Evolutionary conservation across 2,329 filamentous ascomycete genomes (phyloP).

Genomic region (Dactylonectria estremocensis): DNA sequence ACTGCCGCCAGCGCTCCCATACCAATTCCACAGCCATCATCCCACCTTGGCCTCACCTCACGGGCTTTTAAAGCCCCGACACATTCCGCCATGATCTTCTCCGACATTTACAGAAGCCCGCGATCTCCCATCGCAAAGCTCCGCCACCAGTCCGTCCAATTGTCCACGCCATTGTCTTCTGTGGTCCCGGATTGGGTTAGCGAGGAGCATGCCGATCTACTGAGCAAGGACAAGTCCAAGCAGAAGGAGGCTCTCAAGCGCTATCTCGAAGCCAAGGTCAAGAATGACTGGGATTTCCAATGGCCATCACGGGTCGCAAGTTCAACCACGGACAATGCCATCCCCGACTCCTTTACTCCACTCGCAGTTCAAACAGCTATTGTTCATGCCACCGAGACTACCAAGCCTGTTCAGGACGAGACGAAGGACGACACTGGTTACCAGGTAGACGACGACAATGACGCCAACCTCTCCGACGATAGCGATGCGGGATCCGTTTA

Average conservation of each 20-base stretch:
- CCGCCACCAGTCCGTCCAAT: slow-evolving; percentile 56
- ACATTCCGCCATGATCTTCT: slow-evolving; percentile 66
- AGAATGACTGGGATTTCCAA: slow-evolving; percentile 72
- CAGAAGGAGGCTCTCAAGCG: slow-evolving; percentile 75
- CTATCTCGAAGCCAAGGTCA: slow-evolving; percentile 68
- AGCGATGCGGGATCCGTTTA: slow-evolving; percentile 66
- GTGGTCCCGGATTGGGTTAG: slow-evolving; percentile 54
- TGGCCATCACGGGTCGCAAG: slow-evolving; percentile 62
- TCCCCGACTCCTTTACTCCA: slow-evolving; percentile 23
- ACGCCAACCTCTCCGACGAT: slow-evolving; percentile 55
- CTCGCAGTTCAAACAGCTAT: slow-evolving; percentile 11
- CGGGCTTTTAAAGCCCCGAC: slow-evolving; percentile 39
- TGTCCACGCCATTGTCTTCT: slow-evolving; percentile 50
- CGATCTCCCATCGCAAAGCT: slow-evolving; percentile 68
- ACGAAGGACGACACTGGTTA: slow-evolving; percentile 54
- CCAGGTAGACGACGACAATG: slow-evolving; percentile 59
- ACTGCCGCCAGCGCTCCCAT: slow-evolving; percentile 39
- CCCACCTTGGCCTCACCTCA: slow-evolving; percentile 32
- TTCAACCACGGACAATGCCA: slow-evolving; percentile 22
- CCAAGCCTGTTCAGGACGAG: slow-evolving; percentile 49
- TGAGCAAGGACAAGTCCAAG: slow-evolving; percentile 73
- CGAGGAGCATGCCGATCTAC: slow-evolving; percentile 72
- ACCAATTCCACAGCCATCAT: slow-evolving; percentile 32
- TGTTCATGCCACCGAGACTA: slow-evolving; percentile 31
- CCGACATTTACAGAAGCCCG: slow-evolving; percentile 71